Conservation (phyloP, 2,329 filamentous ascomycete species). For the Gnomoniopsis sp. region DNA sequence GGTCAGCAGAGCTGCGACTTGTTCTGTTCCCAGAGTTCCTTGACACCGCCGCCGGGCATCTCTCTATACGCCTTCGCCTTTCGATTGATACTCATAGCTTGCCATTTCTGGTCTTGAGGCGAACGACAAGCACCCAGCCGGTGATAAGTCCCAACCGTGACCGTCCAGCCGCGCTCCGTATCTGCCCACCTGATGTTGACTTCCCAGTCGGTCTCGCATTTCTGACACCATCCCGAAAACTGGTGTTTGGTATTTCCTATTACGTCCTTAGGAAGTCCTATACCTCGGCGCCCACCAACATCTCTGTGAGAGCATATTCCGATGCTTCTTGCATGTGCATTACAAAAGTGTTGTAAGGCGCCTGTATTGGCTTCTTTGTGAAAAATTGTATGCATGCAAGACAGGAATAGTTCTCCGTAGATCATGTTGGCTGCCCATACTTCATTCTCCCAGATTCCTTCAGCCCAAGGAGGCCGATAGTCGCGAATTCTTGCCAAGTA, state of each 20-base stretch:
- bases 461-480: neutral
- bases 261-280: slow-evolving; percentile 3
- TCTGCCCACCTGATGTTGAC: slow-evolving; percentile 8
- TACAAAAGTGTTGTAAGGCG: neutral
- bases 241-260: slow-evolving; percentile 10
- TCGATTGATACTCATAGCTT: slow-evolving; percentile 6
- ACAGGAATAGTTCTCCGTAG: slow-evolving; percentile 15
- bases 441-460: slow-evolving; percentile 5
- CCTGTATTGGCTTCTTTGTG: slow-evolving; percentile 13
- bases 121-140: slow-evolving; percentile 15
- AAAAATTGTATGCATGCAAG: slow-evolving; percentile 7
- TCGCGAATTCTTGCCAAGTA: slow-evolving; percentile 4
- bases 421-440: slow-evolving; percentile 12
- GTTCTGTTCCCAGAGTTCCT: slow-evolving; percentile 10
- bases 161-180: slow-evolving; percentile 13
- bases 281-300: neutral
- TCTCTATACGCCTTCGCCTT: slow-evolving; percentile 4
- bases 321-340: neutral
- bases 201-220: slow-evolving; percentile 18
- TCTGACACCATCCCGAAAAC: slow-evolving; percentile 11
- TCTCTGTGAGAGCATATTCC: slow-evolving; percentile 1
- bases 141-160: slow-evolving; percentile 13
- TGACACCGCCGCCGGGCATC: slow-evolving; percentile 13
- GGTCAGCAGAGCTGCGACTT: too few species aligned
- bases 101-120: slow-evolving; percentile 15